These are phyloP conservation scores for Kodamaea leandrae DNA, from an alignment of 805 yeast species.

Conservation along the genomic window DNA sequence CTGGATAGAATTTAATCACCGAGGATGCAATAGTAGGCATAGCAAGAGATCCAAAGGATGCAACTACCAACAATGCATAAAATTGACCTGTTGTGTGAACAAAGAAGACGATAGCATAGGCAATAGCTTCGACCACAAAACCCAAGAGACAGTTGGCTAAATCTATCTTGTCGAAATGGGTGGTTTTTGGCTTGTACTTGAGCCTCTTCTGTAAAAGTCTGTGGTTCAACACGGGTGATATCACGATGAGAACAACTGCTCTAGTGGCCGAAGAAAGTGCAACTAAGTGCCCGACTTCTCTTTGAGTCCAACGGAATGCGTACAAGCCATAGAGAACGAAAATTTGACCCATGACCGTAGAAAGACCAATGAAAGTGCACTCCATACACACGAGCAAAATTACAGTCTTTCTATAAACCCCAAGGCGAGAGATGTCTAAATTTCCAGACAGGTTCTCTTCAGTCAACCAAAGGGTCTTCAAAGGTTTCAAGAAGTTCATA, in stretches of 20 bases:
- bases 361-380: slow-evolving; percentile 32
- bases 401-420: slow-evolving; percentile 35
- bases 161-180: slow-evolving; percentile 55
- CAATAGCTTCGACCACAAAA: slow-evolving; percentile 37
- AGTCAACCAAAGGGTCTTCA: slow-evolving; percentile 55
- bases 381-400: slow-evolving; percentile 51
- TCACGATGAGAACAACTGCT: slow-evolving; percentile 46
- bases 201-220: slow-evolving; percentile 30
- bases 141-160: slow-evolving; percentile 36
- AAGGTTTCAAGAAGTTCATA: slow-evolving; percentile 35
- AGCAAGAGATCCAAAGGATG: slow-evolving; percentile 48
- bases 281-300: slow-evolving; percentile 53
- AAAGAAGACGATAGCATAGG: slow-evolving; percentile 33
- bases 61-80: slow-evolving; percentile 32
- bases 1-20: slow-evolving; percentile 59
- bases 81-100: slow-evolving; percentile 29
- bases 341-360: slow-evolving; percentile 41
- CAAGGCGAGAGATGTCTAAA: slow-evolving; percentile 9
- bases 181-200: slow-evolving; percentile 30
- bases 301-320: slow-evolving; percentile 52
- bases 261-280: slow-evolving; percentile 50
- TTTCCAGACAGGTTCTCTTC: slow-evolving; percentile 20
- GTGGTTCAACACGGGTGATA: slow-evolving; percentile 50
- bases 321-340: slow-evolving; percentile 53
- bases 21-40: slow-evolving; percentile 61